These are phyloP conservation scores for Apiotrichum mycotoxinovorans DNA, from an alignment of 1,284 basidiomycete species.

Conservation along the genomic window DNA sequence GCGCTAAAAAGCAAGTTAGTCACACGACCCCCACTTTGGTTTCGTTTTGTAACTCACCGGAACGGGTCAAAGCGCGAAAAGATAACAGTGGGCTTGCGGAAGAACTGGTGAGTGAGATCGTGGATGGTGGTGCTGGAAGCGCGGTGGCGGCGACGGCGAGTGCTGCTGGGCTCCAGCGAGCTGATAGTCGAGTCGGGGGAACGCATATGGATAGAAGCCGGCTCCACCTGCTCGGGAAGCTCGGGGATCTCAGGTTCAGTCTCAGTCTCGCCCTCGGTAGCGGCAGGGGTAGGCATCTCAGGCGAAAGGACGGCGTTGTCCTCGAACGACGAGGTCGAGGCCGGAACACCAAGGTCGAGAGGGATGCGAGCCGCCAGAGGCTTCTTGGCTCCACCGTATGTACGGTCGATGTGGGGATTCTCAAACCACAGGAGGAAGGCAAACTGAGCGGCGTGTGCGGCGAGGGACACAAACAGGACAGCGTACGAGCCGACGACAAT, in stretches of 20 bases:
- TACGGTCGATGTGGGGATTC: constrained; percentile 92
- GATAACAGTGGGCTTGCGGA: constrained; percentile 80
- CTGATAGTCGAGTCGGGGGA: constrained; percentile 30
- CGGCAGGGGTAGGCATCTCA: constrained; percentile 57
- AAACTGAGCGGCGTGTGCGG: constrained; percentile 91
- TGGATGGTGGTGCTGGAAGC: constrained; percentile 63
- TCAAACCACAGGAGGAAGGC: constrained; percentile 95
- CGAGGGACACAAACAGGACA: constrained; percentile 86
- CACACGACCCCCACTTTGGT: not conserved
- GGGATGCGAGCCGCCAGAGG: constrained; percentile 79
- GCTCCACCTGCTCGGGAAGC: constrained; percentile 23
- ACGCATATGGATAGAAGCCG: constrained; percentile 19
- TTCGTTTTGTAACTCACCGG: constrained; percentile 56
- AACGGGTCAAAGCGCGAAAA: constrained; percentile 79
- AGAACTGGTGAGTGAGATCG: constrained; percentile 85
- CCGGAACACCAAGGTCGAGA: constrained; percentile 38
- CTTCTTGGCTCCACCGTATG: constrained; percentile 78
- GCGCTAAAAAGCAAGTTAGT: constrained; percentile 52
- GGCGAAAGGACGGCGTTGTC: constrained; percentile 3
- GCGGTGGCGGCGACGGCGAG: constrained; percentile 10
- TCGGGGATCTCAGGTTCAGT: constrained; percentile 55
- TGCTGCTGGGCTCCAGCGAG: constrained; percentile 6
- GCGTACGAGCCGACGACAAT: constrained; percentile 64
- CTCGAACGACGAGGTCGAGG: constrained; percentile 4
- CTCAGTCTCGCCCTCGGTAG: constrained; percentile 70